phyloP scores from a whole-genome alignment of 805 yeast genomes.

The Suhomyces pyralidae region DNA sequence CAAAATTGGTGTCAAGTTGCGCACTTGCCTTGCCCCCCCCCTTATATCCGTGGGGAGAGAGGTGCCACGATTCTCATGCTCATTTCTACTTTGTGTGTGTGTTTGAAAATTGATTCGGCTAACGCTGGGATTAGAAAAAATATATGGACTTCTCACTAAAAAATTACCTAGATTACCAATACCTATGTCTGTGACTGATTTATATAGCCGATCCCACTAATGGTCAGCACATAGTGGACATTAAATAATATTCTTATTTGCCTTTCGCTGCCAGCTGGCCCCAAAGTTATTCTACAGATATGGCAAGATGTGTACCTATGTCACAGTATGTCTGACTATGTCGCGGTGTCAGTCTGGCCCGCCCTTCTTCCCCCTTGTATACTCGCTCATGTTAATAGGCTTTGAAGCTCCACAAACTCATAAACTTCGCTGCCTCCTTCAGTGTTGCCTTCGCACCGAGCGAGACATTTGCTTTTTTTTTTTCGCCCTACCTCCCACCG shows the following conservation, averaged over 20 bases:
- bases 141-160: neutral
- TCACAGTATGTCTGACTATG: neutral
- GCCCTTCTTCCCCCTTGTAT: neutral
- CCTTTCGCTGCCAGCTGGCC: neutral
- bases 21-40: neutral
- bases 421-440: neutral
- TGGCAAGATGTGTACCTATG: neutral
- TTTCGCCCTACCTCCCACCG: neutral
- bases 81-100: conserved; percentile 1
- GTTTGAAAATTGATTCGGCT: conserved; percentile 2
- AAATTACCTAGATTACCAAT: neutral
- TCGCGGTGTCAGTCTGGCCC: neutral
- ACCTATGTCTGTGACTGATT: neutral
- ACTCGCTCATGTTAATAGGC: neutral
- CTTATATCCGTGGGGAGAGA: neutral
- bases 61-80: conserved; percentile 1
- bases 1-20: neutral
- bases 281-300: neutral
- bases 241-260: neutral
- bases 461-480: neutral
- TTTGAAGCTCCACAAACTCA: neutral
- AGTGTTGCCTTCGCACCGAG: neutral
- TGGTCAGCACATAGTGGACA: neutral
- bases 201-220: neutral
- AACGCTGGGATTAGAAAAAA: neutral